Evolutionary conservation across 2,329 filamentous ascomycete genomes (phyloP), one percentile per base, ranked within the genome.

Genomic region (Cercospora sp.): DNA sequence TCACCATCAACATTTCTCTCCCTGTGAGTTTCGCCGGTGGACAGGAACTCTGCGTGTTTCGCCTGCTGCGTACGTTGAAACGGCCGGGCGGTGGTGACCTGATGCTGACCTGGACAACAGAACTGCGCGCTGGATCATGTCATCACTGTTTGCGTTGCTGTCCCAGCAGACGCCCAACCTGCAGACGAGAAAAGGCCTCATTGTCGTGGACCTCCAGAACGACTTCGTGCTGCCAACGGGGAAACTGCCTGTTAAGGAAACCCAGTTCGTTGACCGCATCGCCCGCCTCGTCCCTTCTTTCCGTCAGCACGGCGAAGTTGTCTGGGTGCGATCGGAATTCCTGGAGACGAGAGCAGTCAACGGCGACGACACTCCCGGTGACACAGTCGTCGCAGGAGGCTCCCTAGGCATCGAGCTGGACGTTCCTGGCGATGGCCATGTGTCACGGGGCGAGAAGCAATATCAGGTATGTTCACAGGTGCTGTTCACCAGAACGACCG

Each of bases 161-260:
- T 78, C 80, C 40, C 80, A 83, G 69, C 81, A 82, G 61, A 79
- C 78, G 63, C 85, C 86, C 16, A 81, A 81, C 64, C 83, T 89
- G 68, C 80, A 86, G 69, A 88, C 87, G 26, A 82, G 85, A 66
- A 87, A 88, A 80, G 94, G 92, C 1, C 84, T 99, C 53, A 83
- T 98, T 20, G 82, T 96, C 18, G 85, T 97, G 71, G 94, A 97
- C 75, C 87, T 97, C 40, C 95, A 98, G 77, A 93, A 96, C 74
- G 94, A 97, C 78, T 97, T 98, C 75, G 82, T 96, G 67, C 84
- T 88, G 6, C 81, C 87, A 1, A 84, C 88, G 61, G 91, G 91
- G 64, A 86, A 88, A 28, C 80, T 97, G 20, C 86, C 88, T 12
- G 87, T 94, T 61, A 82, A 82, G 40, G 69, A 74, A n/a, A 88